Evolutionary conservation across 192 early-diverging fungal species (phyloP), one percentile per base, ranked within the genome.

Genomic region (Linderina pennispora): DNA sequence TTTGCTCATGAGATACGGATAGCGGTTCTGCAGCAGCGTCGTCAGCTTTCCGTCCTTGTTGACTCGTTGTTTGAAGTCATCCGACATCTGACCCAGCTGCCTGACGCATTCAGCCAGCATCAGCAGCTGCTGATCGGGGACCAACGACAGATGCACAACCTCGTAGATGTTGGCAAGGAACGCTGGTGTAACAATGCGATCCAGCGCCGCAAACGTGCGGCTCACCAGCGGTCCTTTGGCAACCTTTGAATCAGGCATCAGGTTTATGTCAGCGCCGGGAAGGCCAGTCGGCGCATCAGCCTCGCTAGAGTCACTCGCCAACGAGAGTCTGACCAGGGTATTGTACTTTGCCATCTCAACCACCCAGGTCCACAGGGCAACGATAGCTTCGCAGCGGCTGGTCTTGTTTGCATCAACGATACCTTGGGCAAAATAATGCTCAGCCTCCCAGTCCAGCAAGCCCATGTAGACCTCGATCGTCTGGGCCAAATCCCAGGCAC

Each of bases 311-410:
- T 64, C 26, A 10, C 68, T 62, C 22, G 53, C 62, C 2, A 36
- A 53, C 4, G 54, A 45, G 19, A 72, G 49, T 3, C 68, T 43
- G 15, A 72, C 50, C 36, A 72, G 31, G 10, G 56, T 36, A 33
- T 58, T 72, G 54, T 72, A 65, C 17, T 45, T 46, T 4, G 45
- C 26, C 68, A 56, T 61, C 37, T 72, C 68, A 16, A 72, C 68
- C 10, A 72, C 53, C 52, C 52, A 72, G 2, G 49, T 60, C 68
- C 68, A 72, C 33, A 65, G 50, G 9, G 62, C 53, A 18, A 64
- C 26, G 0, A 39, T 36, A 0, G 68, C 46, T n/a, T 43, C 57
- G 4, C 43, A 46, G 8, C 60, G 42, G 3, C 48, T 44, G 0
- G 68, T 72, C 45, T 45, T 65, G 43, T 48, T 72, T 2, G 41